These are phyloP conservation scores for Microdochium nivale DNA, from an alignment of 2,329 filamentous ascomycete species.

Conservation along the genomic window DNA sequence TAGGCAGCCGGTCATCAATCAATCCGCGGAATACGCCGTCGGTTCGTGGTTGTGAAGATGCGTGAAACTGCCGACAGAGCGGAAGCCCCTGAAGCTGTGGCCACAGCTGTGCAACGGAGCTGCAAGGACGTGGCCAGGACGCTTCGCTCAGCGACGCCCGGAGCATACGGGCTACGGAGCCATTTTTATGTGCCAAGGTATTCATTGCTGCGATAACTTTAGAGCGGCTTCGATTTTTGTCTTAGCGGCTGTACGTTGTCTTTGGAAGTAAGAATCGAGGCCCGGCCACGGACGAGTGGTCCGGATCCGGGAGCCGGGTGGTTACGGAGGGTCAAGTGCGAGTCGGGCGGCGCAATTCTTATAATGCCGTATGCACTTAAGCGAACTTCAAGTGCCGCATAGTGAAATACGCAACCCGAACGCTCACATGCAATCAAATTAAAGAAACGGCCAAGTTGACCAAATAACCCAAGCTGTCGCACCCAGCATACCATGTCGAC, in stretches of 20 bases:
- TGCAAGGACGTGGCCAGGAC: not conserved
- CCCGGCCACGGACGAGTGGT: not conserved
- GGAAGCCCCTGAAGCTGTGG: not conserved
- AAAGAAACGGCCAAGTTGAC: not conserved
- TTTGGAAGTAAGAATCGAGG: not conserved
- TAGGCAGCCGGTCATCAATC: conserved; percentile 26
- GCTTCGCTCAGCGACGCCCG: not conserved
- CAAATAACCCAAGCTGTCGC: not conserved
- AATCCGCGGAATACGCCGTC: conserved; percentile 28
- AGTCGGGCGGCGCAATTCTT: not conserved
- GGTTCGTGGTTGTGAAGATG: conserved; percentile 14
- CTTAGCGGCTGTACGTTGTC: not conserved
- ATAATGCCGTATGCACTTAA: not conserved
- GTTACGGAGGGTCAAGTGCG: not conserved
- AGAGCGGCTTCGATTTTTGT: too few relatives aligned
- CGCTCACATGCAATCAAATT: not conserved
- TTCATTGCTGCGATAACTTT: not conserved
- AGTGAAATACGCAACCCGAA: too few relatives aligned
- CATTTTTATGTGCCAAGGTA: not conserved
- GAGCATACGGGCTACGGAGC: not conserved
- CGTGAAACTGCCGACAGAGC: conserved; percentile 7
- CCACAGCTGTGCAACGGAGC: not conserved
- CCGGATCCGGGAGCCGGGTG: not conserved
- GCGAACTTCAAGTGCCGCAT: too few relatives aligned
- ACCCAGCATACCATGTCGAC: not conserved